phyloP scores from a whole-genome alignment of 495 filamentous ascomycete genomes.

The Parathielavia appendiculata region DNA sequence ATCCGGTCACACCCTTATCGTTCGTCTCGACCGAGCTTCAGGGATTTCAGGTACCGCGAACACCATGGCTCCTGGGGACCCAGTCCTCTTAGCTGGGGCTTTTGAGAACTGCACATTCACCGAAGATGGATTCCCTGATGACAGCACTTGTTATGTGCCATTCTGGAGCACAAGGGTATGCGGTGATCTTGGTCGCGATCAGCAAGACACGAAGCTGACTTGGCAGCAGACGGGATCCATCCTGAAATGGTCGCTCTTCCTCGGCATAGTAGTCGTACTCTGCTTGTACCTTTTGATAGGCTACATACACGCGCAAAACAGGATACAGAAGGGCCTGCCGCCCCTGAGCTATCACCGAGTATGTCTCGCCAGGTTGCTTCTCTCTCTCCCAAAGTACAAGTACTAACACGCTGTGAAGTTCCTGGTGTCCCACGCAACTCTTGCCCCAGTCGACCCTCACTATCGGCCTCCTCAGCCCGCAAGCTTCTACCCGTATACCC shows the following conservation, averaged over 20 bases:
- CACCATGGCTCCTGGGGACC: constrained; percentile 14
- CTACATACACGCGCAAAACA: constrained; percentile 60
- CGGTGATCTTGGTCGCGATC: background rate
- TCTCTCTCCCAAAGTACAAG: background rate
- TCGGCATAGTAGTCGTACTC: constrained; percentile 48
- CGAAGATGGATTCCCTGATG: constrained; percentile 32
- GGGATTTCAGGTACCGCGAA: background rate
- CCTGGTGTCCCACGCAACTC: constrained; percentile 53
- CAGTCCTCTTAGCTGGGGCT: constrained; percentile 13
- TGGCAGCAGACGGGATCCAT: constrained; percentile 49
- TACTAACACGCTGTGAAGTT: constrained; percentile 39
- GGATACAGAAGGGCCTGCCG: constrained; percentile 54
- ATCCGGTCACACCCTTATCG: background rate
- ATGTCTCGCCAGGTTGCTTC: constrained; percentile 20
- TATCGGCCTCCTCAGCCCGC: constrained; percentile 40
- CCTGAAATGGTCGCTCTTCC: constrained; percentile 65
- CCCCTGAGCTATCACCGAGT: constrained; percentile 67
- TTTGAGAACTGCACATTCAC: constrained; percentile 16
- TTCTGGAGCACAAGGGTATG: constrained; percentile 46
- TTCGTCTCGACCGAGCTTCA: background rate
- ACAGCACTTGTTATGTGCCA: constrained; percentile 35
- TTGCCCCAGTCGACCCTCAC: constrained; percentile 50
- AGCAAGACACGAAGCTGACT: background rate
- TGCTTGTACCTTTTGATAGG: constrained; percentile 53
- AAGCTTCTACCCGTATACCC: constrained; percentile 27